Evolutionary conservation across 139 green algal species (phyloP), one percentile per base, ranked within the genome.

Genomic region (Gonium pectorale): DNA sequence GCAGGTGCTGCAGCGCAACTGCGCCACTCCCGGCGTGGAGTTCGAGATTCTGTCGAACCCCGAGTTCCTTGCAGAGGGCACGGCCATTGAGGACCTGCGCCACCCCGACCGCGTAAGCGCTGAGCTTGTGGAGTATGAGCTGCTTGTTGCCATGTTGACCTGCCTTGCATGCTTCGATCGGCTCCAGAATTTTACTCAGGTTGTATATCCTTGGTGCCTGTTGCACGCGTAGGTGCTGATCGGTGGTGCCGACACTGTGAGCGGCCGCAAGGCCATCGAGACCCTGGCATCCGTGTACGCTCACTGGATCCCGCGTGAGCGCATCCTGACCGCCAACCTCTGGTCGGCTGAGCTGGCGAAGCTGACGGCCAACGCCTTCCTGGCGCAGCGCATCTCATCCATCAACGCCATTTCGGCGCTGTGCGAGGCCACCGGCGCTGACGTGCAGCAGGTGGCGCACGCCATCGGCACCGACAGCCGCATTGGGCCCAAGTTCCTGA

Each of bases 361-460:
- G 95, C 92, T 99, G 24, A 97, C 96, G 4, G 97, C 98, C 84
- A 99, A 99, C 82, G 97, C 97, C 54, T 98, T 99, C 87, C 94
- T 98, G 67, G 98, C 98, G 15, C 98, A 99, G 92, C 93, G 98
- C 81, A 99, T 99, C 74, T 98, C 95, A n/a, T 99, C 97, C 71
- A 95, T 99, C 87, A 99, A 99, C 92, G 91, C 97, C 83, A 99
- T 99, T 81, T 98, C 95, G 24, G 98, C 98, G 0, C 92, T 99
- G 15, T 99, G 98, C 84, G 98, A 99, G 89, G 93, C 95, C 24
- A 99, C 97, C 0, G 92, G 93, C 44, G 98, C 98, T 13, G 96
- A 99, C 74, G 96, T 99, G 43, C 80, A 90, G 74, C 91, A 98
- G 92, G 97, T 99, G 52, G 87, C 95, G 1, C 92, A 93, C 54